These are phyloP conservation scores for Angophora floribunda DNA, from an alignment of 345 rosid genomes.

Conservation along the genomic window DNA sequence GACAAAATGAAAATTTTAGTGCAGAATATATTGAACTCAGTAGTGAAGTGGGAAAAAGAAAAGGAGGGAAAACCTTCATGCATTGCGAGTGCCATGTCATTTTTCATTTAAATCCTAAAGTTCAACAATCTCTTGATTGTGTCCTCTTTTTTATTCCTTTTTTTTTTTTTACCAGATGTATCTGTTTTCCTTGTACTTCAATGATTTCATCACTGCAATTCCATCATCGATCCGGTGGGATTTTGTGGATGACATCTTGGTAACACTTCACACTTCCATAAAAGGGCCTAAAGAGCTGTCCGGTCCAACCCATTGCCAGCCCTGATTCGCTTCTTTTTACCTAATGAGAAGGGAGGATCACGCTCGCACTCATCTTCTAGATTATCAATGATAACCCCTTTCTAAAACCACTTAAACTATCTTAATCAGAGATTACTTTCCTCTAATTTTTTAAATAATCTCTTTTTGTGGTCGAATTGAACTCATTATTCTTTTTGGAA, in stretches of 20 bases:
- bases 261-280: constrained; percentile 12
- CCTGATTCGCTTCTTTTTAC: background rate
- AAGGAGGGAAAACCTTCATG: background rate
- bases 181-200: background rate
- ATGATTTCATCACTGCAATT: background rate
- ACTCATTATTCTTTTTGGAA: background rate
- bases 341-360: background rate
- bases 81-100: background rate
- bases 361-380: background rate
- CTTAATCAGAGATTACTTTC: background rate
- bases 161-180: background rate
- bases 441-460: background rate
- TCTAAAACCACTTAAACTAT: background rate
- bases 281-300: constrained; percentile 14
- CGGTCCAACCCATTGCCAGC: constrained; percentile 28
- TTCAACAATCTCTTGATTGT: background rate
- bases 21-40: background rate
- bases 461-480: background rate
- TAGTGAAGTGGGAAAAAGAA: background rate
- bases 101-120: background rate
- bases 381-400: background rate
- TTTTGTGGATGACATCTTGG: constrained; percentile 14
- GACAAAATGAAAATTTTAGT: background rate
- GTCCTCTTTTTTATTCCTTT: background rate
- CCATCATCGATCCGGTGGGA: background rate